Evolutionary conservation across 2,329 filamentous ascomycete genomes (phyloP).

Genomic region (Leptographium galeiforme): DNA sequence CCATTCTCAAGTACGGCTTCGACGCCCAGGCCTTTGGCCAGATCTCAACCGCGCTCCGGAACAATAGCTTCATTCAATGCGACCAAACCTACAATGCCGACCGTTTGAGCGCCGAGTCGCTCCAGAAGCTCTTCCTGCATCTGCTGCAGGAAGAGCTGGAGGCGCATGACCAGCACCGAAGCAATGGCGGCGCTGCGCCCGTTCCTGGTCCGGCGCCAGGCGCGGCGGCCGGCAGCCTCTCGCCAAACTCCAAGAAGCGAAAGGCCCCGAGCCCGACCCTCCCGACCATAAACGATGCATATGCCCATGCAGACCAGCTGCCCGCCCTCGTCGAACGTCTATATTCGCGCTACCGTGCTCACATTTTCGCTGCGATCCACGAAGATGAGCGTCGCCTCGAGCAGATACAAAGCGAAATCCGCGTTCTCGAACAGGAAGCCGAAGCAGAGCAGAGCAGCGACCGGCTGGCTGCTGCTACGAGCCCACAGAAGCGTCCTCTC

Average conservation of each 20-base stretch:
- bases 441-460: slow-evolving; percentile 3
- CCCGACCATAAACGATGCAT: slow-evolving; percentile 52
- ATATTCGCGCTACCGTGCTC: slow-evolving; percentile 60
- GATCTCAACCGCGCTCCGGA: slow-evolving; percentile 48
- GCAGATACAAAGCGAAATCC: slow-evolving; percentile 52
- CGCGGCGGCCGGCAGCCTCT: slow-evolving; percentile 28
- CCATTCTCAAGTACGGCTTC: slow-evolving; percentile 17
- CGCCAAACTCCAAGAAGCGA: slow-evolving; percentile 49
- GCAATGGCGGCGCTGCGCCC: slow-evolving; percentile 14
- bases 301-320: slow-evolving; percentile 53
- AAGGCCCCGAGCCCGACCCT: slow-evolving; percentile 55
- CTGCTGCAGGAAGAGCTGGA: slow-evolving; percentile 62
- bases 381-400: slow-evolving; percentile 60
- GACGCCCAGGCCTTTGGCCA: slow-evolving; percentile 19
- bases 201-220: not conserved
- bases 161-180: slow-evolving; percentile 29
- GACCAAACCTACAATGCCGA: slow-evolving; percentile 58
- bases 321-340: slow-evolving; percentile 59
- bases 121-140: slow-evolving; percentile 66
- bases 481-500: not conserved
- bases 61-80: slow-evolving; percentile 58
- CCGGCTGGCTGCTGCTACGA: not conserved
- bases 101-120: slow-evolving; percentile 62
- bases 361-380: slow-evolving; percentile 55
- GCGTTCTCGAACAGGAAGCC: slow-evolving; percentile 42